A percentile compares a stretch with the other conserved stretches of the same genome.
Evolutionary conservation across 2,329 filamentous ascomycete species (phyloP).

Genomic region (Aureobasidium sp.): DNA sequence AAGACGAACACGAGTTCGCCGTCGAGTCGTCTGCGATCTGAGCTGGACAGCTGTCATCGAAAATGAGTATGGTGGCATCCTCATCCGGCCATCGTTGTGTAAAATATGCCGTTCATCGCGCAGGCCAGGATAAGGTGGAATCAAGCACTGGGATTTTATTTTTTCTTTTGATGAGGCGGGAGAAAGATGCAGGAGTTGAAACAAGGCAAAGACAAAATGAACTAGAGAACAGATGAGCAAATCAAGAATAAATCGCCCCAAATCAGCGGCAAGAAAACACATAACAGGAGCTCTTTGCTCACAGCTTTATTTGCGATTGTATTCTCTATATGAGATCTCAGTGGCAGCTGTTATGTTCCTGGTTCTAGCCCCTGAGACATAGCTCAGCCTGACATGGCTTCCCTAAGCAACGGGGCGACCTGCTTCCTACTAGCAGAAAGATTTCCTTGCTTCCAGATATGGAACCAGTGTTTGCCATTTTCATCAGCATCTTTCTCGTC

Average conservation of each 20-base stretch:
- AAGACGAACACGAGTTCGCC: too few species aligned
- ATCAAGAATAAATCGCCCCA: background rate
- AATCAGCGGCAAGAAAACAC: background rate
- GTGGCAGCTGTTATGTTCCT: background rate
- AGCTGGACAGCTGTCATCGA: background rate
- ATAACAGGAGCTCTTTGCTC: background rate
- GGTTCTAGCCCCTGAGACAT: too few species aligned
- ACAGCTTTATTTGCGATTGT: background rate
- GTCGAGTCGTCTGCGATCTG: background rate
- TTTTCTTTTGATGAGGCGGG: background rate
- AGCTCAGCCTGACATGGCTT: slow-evolving; percentile 30
- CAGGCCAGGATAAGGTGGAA: too few species aligned
- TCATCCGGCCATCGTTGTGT: too few species aligned
- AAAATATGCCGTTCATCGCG: too few species aligned
- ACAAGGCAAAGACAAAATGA: background rate
- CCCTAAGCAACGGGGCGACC: slow-evolving; percentile 53
- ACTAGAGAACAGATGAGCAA: background rate
- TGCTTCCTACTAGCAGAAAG: slow-evolving; percentile 55
- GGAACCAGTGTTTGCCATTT: slow-evolving; percentile 41
- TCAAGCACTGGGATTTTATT: too few species aligned
- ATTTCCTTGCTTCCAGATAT: slow-evolving; percentile 60
- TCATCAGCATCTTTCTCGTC: slow-evolving; percentile 35
- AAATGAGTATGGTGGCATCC: background rate
- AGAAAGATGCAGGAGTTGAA: background rate
- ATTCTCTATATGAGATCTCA: background rate